Conservation (phyloP, 176 grass and related monocot species). For the Otatea glauca region DNA sequence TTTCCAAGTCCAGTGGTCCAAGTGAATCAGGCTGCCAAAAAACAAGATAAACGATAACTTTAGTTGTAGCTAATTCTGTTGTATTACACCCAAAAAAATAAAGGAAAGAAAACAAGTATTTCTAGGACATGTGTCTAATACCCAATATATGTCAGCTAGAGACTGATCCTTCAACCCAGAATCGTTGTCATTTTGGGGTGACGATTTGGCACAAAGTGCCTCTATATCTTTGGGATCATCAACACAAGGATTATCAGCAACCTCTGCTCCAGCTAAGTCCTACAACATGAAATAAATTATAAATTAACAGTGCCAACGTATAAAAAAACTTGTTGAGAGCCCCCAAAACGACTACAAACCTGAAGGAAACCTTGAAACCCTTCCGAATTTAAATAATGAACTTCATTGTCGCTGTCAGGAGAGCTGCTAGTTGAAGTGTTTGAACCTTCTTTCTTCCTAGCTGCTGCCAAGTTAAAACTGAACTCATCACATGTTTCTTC, state of each 20-base stretch:
- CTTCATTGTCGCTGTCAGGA: slow-evolving; percentile 43
- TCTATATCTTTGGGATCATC: slow-evolving; percentile 46
- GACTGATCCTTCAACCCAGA: slow-evolving; percentile 52
- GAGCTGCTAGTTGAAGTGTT: slow-evolving; percentile 53
- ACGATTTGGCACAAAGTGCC: slow-evolving; percentile 45
- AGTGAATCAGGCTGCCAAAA: slow-evolving; percentile 84
- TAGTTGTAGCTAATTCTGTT: neutral
- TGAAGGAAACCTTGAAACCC: slow-evolving; percentile 70
- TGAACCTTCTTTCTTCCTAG: slow-evolving; percentile 49
- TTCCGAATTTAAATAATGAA: slow-evolving; percentile 48
- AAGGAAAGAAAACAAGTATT: neutral
- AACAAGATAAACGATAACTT: slow-evolving; percentile 4
- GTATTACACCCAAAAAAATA: neutral
- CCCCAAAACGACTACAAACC: slow-evolving; percentile 59
- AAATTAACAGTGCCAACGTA: slow-evolving; percentile 33
- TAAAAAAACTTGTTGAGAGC: slow-evolving; percentile 30
- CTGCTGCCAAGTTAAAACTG: slow-evolving; percentile 53
- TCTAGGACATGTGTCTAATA: slow-evolving; percentile 46
- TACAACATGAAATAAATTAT: slow-evolving; percentile 41
- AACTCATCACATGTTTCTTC: slow-evolving; percentile 98
- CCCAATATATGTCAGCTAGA: slow-evolving; percentile 84
- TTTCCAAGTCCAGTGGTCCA: slow-evolving; percentile 86
- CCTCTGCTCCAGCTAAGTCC: slow-evolving; percentile 64
- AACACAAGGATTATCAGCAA: slow-evolving; percentile 49
- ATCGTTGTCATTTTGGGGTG: slow-evolving; percentile 38